phyloP scores from a whole-genome alignment of 2,329 filamentous ascomycete genomes.

The Coleophoma cylindrospora region DNA sequence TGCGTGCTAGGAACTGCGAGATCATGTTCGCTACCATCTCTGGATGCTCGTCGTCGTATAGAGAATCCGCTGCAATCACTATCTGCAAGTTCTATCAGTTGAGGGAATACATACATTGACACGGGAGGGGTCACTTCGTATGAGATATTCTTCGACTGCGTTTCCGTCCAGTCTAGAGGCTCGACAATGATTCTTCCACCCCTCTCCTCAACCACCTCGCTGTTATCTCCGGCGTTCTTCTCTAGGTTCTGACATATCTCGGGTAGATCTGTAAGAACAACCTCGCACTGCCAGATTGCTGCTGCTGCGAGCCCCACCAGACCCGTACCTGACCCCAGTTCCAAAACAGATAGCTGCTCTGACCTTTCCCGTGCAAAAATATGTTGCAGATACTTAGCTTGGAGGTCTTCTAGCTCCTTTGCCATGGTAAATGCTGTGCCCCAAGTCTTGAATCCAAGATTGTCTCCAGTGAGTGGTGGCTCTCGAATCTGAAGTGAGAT shows the following conservation, averaged over 20 bases:
- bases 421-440: slow-evolving; percentile 84
- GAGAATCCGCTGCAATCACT: slow-evolving; percentile 77
- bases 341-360: slow-evolving; percentile 43
- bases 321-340: slow-evolving; percentile 86
- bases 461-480: slow-evolving; percentile 81
- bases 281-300: slow-evolving; percentile 58
- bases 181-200: slow-evolving; percentile 57
- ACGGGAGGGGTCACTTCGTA: slow-evolving; percentile 37
- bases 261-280: slow-evolving; percentile 77
- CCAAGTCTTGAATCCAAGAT: slow-evolving; percentile 93
- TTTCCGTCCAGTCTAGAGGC: slow-evolving; percentile 50
- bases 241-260: slow-evolving; percentile 77
- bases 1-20: slow-evolving; percentile 56
- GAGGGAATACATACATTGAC: slow-evolving; percentile 4
- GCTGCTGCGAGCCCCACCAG: slow-evolving; percentile 86
- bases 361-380: slow-evolving; percentile 1
- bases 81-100: slow-evolving; percentile 40
- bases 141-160: slow-evolving; percentile 28
- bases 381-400: slow-evolving; percentile 21
- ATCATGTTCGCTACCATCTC: slow-evolving; percentile 68
- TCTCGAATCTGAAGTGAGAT: slow-evolving; percentile 74
- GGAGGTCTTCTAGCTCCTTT: slow-evolving; percentile 55
- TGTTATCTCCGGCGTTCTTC: slow-evolving; percentile 67
- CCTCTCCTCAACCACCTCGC: slow-evolving; percentile 43
- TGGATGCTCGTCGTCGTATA: slow-evolving; percentile 85